Percentiles rank a stretch among this genome's conserved stretches.
Conservation (phyloP, 73 alveolate species). For the Tetrahymena malaccensis region DNA sequence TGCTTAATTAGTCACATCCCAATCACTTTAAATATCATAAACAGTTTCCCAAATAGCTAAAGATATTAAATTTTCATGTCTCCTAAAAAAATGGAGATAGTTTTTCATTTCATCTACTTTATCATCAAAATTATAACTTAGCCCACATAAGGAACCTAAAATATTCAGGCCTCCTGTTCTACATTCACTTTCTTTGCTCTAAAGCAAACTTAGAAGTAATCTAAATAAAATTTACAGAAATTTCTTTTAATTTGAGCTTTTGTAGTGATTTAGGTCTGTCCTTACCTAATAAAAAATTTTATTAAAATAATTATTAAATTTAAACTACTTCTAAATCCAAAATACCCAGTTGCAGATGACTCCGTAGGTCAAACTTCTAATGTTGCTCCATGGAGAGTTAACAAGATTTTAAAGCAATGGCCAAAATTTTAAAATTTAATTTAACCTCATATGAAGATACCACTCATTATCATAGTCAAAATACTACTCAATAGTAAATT, state of each 20-base stretch:
- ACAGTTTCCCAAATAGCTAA: constrained; percentile 55
- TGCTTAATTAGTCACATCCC: constrained; percentile 66
- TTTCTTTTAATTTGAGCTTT: not conserved
- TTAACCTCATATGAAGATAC: constrained; percentile 41
- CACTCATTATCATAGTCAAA: not conserved
- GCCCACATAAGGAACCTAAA: constrained; percentile 60
- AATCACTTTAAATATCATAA: constrained; percentile 54
- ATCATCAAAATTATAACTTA: constrained; percentile 48
- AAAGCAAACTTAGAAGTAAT: constrained; percentile 27
- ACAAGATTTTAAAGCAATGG: constrained; percentile 46
- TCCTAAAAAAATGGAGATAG: constrained; percentile 49
- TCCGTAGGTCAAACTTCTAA: constrained; percentile 58
- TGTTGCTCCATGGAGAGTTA: constrained; percentile 53
- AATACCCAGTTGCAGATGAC: constrained; percentile 33
- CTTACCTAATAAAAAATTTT: not conserved
- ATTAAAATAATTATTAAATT: not conserved
- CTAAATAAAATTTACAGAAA: not conserved
- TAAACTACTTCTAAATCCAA: not conserved
- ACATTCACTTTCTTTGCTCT: constrained; percentile 52
- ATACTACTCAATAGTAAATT: not conserved
- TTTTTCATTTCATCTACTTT: constrained; percentile 26
- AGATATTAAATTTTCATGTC: constrained; percentile 39
- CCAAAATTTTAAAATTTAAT: constrained; percentile 60
- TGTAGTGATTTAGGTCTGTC: not conserved
- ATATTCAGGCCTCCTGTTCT: constrained; percentile 66